Conservation (phyloP, 345 rosid genomes). For the Moringa oleifera region DNA sequence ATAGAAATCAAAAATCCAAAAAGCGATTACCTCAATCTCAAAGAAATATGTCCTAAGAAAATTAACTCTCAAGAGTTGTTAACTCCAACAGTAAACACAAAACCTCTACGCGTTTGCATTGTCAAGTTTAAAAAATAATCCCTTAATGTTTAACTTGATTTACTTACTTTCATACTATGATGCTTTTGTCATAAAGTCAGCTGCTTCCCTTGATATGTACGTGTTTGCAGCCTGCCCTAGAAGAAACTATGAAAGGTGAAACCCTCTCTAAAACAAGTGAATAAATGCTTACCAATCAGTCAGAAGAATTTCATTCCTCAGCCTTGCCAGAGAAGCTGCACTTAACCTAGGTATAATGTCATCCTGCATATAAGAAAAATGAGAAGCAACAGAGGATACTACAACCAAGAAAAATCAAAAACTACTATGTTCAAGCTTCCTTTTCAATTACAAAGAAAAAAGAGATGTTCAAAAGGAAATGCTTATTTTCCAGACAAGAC, state of each 20-base stretch:
- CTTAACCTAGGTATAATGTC: conserved; percentile 83
- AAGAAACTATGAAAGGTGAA: not conserved
- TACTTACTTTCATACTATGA: too few relatives aligned
- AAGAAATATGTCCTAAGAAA: too few relatives aligned
- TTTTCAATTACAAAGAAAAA: not conserved
- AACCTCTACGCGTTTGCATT: too few relatives aligned
- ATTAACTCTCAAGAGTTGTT: too few relatives aligned
- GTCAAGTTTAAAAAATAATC: too few relatives aligned
- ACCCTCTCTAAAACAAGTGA: not conserved
- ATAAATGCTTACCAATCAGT: conserved; percentile 68
- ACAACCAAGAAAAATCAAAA: not conserved
- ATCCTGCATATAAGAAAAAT: conserved; percentile 43
- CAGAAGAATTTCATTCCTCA: conserved; percentile 77
- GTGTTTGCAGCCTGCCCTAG: not conserved
- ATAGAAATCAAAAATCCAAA: not conserved
- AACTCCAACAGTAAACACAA: too few relatives aligned
- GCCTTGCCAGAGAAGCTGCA: conserved; percentile 64
- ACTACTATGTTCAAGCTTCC: not conserved
- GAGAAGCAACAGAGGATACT: not conserved
- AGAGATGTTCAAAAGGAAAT: not conserved
- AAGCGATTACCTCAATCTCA: too few relatives aligned
- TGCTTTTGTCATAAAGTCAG: not conserved
- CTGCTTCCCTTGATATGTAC: too few relatives aligned
- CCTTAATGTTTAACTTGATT: too few relatives aligned
- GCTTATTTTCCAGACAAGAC: not conserved